Percentiles rank a stretch among this genome's conserved stretches.
These are phyloP conservation scores for Chrysoporthe austroafricana DNA, from an alignment of 2,329 filamentous ascomycete genomes.

Conservation along the genomic window DNA sequence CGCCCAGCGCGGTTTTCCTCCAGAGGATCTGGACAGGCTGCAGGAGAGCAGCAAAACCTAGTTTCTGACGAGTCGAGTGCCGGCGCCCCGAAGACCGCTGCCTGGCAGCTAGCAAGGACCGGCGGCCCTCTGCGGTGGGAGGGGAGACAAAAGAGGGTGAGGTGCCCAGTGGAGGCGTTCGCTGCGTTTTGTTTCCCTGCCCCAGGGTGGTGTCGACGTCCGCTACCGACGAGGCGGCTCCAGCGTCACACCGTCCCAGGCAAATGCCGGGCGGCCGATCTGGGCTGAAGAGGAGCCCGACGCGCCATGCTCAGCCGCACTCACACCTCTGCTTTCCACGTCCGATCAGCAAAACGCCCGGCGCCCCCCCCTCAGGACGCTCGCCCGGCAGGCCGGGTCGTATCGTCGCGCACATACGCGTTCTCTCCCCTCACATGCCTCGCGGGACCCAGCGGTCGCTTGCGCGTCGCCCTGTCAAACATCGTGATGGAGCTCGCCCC, in stretches of 20 bases:
- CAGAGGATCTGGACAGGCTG: not conserved
- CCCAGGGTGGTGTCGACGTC: not conserved
- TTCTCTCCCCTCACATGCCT: not conserved
- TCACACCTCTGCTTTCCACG: not conserved
- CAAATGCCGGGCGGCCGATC: not conserved
- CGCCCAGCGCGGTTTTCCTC: not conserved
- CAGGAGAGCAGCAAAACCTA: not conserved
- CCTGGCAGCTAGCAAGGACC: not conserved
- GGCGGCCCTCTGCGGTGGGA: not conserved
- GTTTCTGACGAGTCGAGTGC: not conserved
- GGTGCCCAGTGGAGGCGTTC: not conserved
- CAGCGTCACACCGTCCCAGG: not conserved
- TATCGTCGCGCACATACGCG: not conserved
- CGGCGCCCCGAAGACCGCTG: not conserved
- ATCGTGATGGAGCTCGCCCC: slow-evolving; percentile 25
- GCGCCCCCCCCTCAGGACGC: not conserved
- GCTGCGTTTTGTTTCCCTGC: not conserved
- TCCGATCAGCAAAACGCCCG: not conserved
- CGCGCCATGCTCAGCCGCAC: slow-evolving; percentile 9
- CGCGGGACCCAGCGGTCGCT: slow-evolving; percentile 8
- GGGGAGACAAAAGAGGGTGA: not conserved
- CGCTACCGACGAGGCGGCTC: not conserved
- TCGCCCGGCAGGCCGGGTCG: not conserved
- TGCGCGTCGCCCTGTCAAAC: slow-evolving; percentile 23
- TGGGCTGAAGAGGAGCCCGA: not conserved